These are phyloP conservation scores for Gossypium stocksii DNA, from an alignment of 345 rosid genomes.

Conservation along the genomic window DNA sequence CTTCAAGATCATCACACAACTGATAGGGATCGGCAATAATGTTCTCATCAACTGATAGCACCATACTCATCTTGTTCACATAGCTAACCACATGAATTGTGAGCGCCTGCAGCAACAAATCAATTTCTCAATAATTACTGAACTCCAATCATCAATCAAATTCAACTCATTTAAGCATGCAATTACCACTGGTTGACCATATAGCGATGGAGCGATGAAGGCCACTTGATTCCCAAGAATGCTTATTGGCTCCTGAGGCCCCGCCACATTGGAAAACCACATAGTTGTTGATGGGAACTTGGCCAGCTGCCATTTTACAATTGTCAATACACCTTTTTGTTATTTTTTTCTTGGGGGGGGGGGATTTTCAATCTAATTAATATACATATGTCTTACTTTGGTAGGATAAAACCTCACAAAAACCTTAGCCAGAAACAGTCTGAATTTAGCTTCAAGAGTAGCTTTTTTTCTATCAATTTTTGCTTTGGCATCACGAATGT, in stretches of 20 bases:
- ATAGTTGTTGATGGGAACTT: background rate
- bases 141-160: no score
- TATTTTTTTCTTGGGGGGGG: no score
- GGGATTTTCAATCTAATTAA: no score
- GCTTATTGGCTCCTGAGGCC: background rate
- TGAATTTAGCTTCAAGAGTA: no score
- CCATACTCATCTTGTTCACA: background rate
- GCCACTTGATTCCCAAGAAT: background rate
- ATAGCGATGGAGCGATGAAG: background rate
- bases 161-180: no score
- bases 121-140: no score
- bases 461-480: no score
- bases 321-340: no score
- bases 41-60: background rate
- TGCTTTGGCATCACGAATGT: constrained; percentile 27
- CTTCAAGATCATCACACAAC: constrained; percentile 1
- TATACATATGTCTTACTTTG: no score
- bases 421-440: background rate
- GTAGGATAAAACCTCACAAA: no score
- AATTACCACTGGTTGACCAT: background rate
- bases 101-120: background rate
- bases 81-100: background rate
- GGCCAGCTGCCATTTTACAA: background rate
- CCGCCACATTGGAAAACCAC: background rate
- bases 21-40: background rate